These are phyloP conservation scores for Neltuma alba DNA, from an alignment of 306 rosid species.

Conservation along the genomic window DNA sequence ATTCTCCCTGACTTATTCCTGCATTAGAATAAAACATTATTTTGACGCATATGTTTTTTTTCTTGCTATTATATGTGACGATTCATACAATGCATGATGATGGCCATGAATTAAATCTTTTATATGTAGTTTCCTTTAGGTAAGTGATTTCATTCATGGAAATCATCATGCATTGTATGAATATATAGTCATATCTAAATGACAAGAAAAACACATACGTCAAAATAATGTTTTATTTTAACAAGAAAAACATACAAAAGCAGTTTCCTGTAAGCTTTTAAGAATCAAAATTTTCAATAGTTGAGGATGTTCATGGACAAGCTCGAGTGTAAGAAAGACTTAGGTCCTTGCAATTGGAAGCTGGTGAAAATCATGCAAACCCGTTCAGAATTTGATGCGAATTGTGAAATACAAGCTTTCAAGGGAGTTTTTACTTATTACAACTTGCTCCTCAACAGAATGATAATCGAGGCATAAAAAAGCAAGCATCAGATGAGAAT, in stretches of 20 bases:
- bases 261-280: neutral
- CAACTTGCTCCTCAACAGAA: too few relatives aligned
- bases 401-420: neutral
- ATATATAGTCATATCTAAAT: neutral
- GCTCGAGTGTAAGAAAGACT: neutral
- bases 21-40: neutral
- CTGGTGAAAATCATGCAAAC: neutral
- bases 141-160: neutral
- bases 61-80: neutral
- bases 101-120: neutral
- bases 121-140: neutral
- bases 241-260: neutral
- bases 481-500: too few relatives aligned
- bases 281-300: neutral
- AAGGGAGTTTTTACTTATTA: too few relatives aligned
- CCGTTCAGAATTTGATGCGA: neutral
- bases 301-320: neutral
- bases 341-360: neutral
- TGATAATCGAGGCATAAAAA: too few relatives aligned
- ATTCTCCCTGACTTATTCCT: neutral
- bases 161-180: neutral
- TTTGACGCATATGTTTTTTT: neutral
- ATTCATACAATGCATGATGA: neutral
- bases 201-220: neutral
- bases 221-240: neutral